These are phyloP conservation scores for Ustilago trichophora DNA, from an alignment of 1,284 basidiomycete species.

Conservation along the genomic window DNA sequence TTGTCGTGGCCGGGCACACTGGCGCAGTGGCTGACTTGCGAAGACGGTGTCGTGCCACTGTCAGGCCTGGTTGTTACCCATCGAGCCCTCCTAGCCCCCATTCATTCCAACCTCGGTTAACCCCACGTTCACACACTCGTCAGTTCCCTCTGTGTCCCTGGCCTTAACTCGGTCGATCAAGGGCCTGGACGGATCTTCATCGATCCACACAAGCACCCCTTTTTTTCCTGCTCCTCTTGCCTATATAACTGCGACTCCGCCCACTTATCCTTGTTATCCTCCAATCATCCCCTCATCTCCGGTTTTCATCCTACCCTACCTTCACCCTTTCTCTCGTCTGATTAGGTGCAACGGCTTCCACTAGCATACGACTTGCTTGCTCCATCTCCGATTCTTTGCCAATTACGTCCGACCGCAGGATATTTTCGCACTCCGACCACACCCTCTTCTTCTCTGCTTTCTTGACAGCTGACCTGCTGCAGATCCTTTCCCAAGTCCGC, in stretches of 20 bases:
- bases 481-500: too few species aligned
- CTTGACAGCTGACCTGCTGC: too few species aligned
- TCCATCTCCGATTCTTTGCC: neutral
- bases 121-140: conserved; percentile 1
- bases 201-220: neutral
- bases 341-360: too few species aligned
- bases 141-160: neutral
- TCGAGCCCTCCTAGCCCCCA: too few species aligned
- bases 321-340: neutral
- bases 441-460: conserved; percentile 3
- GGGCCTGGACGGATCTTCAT: neutral
- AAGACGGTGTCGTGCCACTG: neutral
- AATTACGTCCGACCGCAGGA: conserved; percentile 5
- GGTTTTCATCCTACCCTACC: neutral
- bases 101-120: neutral
- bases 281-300: neutral
- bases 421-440: conserved; percentile 2
- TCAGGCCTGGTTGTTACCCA: too few species aligned
- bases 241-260: conserved; percentile 10
- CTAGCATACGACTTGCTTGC: too few species aligned
- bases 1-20: too few species aligned
- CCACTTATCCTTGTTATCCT: neutral
- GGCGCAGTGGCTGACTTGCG: too few species aligned
- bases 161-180: conserved; percentile 20
- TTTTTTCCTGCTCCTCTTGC: neutral